Base-by-base conservation (phyloP, 306 rosid species). In the Dalbergia cultrata region DNA sequence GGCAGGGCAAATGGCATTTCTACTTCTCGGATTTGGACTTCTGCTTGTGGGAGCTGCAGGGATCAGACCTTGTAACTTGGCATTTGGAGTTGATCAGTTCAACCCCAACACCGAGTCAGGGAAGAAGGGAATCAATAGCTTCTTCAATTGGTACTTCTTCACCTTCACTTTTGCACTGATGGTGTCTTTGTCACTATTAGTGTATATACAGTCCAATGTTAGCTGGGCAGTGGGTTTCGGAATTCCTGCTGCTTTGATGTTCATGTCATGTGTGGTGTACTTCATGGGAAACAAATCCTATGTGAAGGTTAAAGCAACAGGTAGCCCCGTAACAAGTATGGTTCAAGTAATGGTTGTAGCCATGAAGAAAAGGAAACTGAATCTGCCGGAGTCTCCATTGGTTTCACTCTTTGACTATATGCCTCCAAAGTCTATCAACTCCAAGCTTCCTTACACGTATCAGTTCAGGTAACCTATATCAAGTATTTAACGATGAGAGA, bases 51-150 rank as follows among this genome's bases (percentile, higher is more conserved):
- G 97, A 84, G 97, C 97, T 33, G 97, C 90, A 11, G 97, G 97
- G 44, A 82, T 95, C 50, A 37, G 98, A 52, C 99, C 99, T 1
- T 95, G 99, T 82, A 95, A 92, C 87, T 80, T 95, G 62, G 97
- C 97, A 16, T 95, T 92, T 72, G 99, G 99, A 49, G 97, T 89
- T 3, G 99, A 95, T 83, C 99, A 95, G 78, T 95, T 91, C 84
- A 80, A 95, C 63, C 97, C 94, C 8, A 89, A 86, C 0, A 90
- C 97, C 5, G 97, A 92, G 13, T 75, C 97, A 10, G 97, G 99
- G 7, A 92, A 90, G 76, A 89, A 80, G 35, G 99, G 97, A 14
- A 86, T 95, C 50, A 90, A 90, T 26, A 93, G 97, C 78, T 95
- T 95, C 89, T 91, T 95, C 92, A 95, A 95, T 83, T 95, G 97